phyloP scores from a whole-genome alignment of 108 stramenopile species.

The Schizochytrium sp. region DNA sequence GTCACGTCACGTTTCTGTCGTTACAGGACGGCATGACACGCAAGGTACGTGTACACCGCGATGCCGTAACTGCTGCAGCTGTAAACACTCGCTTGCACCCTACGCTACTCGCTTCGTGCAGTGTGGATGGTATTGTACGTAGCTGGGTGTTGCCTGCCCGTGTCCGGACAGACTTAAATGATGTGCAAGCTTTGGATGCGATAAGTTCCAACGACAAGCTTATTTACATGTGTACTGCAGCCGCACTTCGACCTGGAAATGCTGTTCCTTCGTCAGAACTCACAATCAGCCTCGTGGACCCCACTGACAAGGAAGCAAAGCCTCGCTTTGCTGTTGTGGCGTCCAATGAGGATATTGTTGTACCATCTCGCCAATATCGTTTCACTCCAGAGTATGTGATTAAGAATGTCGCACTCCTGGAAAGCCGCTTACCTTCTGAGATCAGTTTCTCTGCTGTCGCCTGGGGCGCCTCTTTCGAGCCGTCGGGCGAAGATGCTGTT shows the following conservation, averaged over 20 bases:
- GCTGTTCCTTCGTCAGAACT: neutral
- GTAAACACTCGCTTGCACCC: constrained; percentile 12
- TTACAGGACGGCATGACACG: neutral
- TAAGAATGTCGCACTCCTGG: neutral
- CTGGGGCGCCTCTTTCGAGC: neutral
- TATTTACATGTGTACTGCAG: constrained; percentile 1
- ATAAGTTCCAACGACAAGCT: neutral
- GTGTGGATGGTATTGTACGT: constrained; percentile 5
- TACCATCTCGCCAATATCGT: constrained; percentile 30
- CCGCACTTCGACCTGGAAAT: neutral
- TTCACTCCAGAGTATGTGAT: constrained; percentile 9
- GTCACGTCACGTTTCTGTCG: neutral
- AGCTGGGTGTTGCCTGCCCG: constrained; percentile 5
- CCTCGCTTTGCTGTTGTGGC: neutral
- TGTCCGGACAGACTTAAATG: neutral
- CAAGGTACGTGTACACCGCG: constrained; percentile 4
- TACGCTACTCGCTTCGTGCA: constrained; percentile 16
- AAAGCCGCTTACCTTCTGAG: neutral
- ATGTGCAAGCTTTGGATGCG: neutral
- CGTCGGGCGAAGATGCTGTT: neutral
- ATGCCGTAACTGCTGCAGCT: neutral
- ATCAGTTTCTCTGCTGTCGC: neutral
- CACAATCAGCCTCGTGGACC: neutral
- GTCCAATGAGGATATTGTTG: constrained; percentile 9
- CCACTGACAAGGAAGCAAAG: neutral